A percentile compares a stretch with the other conserved stretches of the same genome.
Conservation (phyloP, 805 yeast genomes). For the Spathaspora sp. region DNA sequence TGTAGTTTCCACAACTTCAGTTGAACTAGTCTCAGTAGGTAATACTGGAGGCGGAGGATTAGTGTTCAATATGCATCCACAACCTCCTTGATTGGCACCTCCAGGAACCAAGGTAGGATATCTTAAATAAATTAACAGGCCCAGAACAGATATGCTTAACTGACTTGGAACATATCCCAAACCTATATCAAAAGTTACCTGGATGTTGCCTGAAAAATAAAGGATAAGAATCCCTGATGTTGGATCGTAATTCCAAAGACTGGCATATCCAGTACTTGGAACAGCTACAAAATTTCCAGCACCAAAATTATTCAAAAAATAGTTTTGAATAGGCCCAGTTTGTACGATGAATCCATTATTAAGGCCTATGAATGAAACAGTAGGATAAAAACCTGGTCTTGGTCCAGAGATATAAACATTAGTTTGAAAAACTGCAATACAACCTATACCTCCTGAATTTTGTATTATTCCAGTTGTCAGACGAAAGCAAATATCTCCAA, state of each 20-base stretch:
- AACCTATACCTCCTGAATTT: not conserved
- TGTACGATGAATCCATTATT: not conserved
- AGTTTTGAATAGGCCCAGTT: not conserved
- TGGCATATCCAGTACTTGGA: not conserved
- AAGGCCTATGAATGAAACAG: not conserved
- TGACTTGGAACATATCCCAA: not conserved
- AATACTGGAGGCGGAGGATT: not conserved
- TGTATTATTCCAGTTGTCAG: not conserved
- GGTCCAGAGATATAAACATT: not conserved
- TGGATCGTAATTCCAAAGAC: not conserved
- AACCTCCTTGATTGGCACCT: not conserved
- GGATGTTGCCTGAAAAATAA: not conserved
- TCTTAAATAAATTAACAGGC: not conserved
- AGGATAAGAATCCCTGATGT: not conserved
- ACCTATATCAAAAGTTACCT: not conserved
- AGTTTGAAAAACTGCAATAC: not conserved
- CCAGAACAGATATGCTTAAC: not conserved
- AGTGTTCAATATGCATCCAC: not conserved
- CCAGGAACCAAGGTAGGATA: not conserved
- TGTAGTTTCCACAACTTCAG: not conserved
- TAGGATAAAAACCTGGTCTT: not conserved
- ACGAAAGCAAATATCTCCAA: not conserved
- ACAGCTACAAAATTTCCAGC: not conserved
- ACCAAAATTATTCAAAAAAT: not conserved
- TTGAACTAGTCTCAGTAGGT: not conserved